Percentiles rank a stretch among this genome's conserved stretches.
phyloP scores from a whole-genome alignment of 2,329 filamentous ascomycete species.

The Blumeria graminis region DNA sequence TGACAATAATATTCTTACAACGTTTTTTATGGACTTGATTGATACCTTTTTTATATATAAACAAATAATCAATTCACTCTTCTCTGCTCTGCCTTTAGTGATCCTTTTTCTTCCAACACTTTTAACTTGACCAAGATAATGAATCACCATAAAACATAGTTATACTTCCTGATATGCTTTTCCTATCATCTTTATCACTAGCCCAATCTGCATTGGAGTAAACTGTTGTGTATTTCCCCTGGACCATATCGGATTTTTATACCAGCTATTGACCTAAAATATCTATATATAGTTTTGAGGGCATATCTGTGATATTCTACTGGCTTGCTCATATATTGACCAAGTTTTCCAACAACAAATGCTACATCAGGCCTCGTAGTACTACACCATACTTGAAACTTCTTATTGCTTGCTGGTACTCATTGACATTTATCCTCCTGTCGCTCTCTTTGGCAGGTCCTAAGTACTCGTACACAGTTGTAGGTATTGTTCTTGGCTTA shows the following conservation, averaged over 20 bases:
- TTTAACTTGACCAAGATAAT: neutral
- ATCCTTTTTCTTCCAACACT: no score
- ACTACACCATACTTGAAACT: conserved; percentile 1
- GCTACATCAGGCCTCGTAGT: conserved; percentile 1
- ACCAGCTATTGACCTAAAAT: neutral
- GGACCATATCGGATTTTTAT: neutral
- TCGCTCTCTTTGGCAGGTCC: neutral
- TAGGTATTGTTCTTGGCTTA: neutral
- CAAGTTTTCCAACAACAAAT: conserved; percentile 1
- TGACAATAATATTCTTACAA: no score
- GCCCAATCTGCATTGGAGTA: conserved; percentile 1
- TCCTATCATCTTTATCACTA: neutral
- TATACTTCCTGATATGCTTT: neutral
- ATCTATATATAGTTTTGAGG: neutral
- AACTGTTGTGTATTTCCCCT: neutral
- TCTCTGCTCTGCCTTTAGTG: no score
- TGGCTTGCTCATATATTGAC: neutral
- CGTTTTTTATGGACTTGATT: no score
- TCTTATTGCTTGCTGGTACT: conserved; percentile 2
- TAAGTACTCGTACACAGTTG: neutral
- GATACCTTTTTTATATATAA: no score
- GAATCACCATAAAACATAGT: neutral
- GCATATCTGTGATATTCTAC: neutral
- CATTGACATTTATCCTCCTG: neutral
- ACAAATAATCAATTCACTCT: no score